Evolutionary conservation across 768 basidiomycete genomes (phyloP).

Genomic region (Leucocoprinus birnbaumii): DNA sequence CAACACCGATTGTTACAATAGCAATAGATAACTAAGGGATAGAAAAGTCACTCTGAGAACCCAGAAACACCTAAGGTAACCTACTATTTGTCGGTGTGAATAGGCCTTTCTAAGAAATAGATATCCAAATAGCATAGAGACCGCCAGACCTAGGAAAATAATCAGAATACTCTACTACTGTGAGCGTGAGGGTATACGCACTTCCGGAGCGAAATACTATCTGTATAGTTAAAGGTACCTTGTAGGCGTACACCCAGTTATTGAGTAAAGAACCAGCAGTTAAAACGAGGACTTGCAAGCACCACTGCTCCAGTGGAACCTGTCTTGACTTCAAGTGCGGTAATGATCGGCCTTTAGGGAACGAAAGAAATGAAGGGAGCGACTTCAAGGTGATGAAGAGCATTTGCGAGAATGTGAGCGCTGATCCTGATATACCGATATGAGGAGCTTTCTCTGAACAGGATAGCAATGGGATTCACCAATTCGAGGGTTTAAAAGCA

Average conservation of each 20-base stretch:
- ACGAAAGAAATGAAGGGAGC: slow-evolving; percentile 59
- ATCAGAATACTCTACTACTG: background rate
- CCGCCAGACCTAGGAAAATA: slow-evolving; percentile 56
- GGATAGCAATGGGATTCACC: slow-evolving; percentile 39
- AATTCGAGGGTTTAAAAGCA: slow-evolving; percentile 64
- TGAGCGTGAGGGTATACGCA: slow-evolving; percentile 21
- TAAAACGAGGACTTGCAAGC: slow-evolving; percentile 66
- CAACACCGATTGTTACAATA: slow-evolving; percentile 67
- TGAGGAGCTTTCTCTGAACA: background rate
- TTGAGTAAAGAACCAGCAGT: slow-evolving; percentile 70
- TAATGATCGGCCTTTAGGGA: slow-evolving; percentile 27
- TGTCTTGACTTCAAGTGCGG: slow-evolving; percentile 62
- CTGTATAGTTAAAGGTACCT: slow-evolving; percentile 74
- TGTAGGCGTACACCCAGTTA: slow-evolving; percentile 77
- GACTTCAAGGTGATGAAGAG: slow-evolving; percentile 69
- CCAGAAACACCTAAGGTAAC: too few relatives aligned
- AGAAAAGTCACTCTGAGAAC: too few relatives aligned
- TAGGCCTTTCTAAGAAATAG: slow-evolving; percentile 60
- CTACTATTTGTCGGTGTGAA: slow-evolving; percentile 56
- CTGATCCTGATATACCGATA: slow-evolving; percentile 56
- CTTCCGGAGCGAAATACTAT: slow-evolving; percentile 88
- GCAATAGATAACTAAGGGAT: slow-evolving; percentile 69
- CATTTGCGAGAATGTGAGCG: slow-evolving; percentile 85
- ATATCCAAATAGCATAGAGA: slow-evolving; percentile 75
- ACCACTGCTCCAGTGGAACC: slow-evolving; percentile 69